Percentiles rank a stretch among this genome's conserved stretches.
Evolutionary conservation across 768 basidiomycete species (phyloP).

Genomic region (Hypholoma fasciculare): DNA sequence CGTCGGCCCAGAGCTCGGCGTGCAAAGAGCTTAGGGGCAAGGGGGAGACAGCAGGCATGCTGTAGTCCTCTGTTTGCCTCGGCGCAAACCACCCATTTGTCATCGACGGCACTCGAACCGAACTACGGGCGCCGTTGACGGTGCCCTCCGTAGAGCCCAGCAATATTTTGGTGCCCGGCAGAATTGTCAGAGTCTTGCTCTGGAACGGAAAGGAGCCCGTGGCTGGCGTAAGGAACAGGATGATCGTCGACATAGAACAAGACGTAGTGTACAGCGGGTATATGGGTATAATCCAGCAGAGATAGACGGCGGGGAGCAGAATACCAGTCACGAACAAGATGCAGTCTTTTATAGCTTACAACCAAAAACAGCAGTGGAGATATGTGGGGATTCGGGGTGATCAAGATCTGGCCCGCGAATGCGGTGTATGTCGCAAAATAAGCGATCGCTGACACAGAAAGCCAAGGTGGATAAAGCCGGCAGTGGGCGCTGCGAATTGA

Average conservation of each 20-base stretch:
- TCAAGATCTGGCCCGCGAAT: neutral
- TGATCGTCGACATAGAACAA: conserved; percentile 7
- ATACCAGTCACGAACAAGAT: neutral
- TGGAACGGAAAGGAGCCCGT: conserved; percentile 20
- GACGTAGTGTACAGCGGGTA: neutral
- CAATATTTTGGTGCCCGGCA: conserved; percentile 13
- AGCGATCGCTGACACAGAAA: conserved; percentile 7
- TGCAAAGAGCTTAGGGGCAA: conserved; percentile 43
- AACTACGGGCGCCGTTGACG: conserved; percentile 1
- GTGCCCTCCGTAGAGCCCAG: conserved; percentile 20
- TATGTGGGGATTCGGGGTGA: neutral
- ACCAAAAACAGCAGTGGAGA: neutral
- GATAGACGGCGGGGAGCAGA: neutral
- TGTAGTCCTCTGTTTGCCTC: conserved; percentile 18
- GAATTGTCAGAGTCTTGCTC: conserved; percentile 14
- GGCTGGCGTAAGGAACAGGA: conserved; percentile 12
- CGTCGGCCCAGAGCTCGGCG: conserved; percentile 47
- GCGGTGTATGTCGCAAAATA: conserved; percentile 10
- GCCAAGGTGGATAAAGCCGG: conserved; percentile 1
- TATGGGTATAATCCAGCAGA: neutral
- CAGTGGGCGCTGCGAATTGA: conserved; percentile 2
- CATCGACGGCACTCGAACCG: conserved; percentile 22
- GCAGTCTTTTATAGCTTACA: neutral
- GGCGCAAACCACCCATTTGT: conserved; percentile 47
- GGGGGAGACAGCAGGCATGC: conserved; percentile 30